Evolutionary conservation across 2,329 filamentous ascomycete species (phyloP), one percentile per base, ranked within the genome.

Genomic region (Paracoccidioides lutzii): DNA sequence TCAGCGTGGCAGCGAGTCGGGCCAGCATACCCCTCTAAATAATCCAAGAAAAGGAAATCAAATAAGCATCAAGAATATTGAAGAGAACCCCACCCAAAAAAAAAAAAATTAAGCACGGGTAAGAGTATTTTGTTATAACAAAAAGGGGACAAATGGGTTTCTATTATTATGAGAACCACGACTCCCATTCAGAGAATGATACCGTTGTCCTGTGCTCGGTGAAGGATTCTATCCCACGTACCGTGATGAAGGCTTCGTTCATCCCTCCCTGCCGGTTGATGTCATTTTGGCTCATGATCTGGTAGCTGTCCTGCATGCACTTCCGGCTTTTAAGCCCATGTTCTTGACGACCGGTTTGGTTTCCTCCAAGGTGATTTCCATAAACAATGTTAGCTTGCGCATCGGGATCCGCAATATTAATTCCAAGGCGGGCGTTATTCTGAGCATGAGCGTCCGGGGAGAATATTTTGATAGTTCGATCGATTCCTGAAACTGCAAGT

Each of bases 391-490:
- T 74, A 44, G 67, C 65, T 12, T 67, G 63, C 28, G 70, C 71
- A 40, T 71, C 69, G 2, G 73, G 72, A 38, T 79, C 76, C 8
- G 76, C 72, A 52, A 85, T 76, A n/a, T 82, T 81, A 51, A 79
- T 70, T 0, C 81, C 81, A 9, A 74, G 71, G 28, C 78, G 75
- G 15, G 82, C 82, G 52, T 78, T 75, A 40, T 76, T 71, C 59
- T 83, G 79, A 14, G 80, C 78, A 38, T 75, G 73, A 46, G 72
- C 74, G 61, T 85, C 82, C 0, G 81, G 74, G 0, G 79, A 82
- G 68, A 85, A 86, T 54, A 86, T 81, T 63, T 86, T 85, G 69
- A 86, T 79, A 0, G 82, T 85, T 61, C 81, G 77, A 60, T 85
- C 83, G 57, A 86, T 86, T 22, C 83, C 83, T 2, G 80, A 82